Percentiles rank a stretch among this genome's conserved stretches.
phyloP scores from a whole-genome alignment of 495 filamentous ascomycete species.

The Pseudevernia furfuracea region DNA sequence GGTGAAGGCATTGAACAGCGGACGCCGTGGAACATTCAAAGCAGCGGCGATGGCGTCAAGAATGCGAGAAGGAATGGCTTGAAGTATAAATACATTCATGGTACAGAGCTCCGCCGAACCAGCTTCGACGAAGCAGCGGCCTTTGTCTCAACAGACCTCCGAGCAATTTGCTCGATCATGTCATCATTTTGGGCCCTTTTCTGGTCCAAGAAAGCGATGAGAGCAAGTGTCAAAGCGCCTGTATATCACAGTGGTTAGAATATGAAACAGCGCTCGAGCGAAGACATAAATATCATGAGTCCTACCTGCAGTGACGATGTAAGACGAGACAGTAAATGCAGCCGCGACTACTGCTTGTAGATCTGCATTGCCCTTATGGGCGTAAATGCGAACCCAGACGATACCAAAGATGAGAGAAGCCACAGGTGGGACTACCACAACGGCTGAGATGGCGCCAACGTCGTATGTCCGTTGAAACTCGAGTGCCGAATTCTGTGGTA shows the following conservation, averaged over 20 bases:
- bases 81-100: not conserved
- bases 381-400: not conserved
- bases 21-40: too few relatives aligned
- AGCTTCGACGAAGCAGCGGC: not conserved
- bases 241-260: not conserved
- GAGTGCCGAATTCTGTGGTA: not conserved
- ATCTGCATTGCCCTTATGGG: not conserved
- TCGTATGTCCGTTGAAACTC: not conserved
- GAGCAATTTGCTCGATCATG: not conserved
- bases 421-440: not conserved
- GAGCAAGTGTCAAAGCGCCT: not conserved
- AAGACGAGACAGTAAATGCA: not conserved
- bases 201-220: not conserved
- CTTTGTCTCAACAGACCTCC: not conserved
- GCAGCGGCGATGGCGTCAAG: too few relatives aligned
- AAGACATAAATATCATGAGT: not conserved
- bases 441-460: not conserved
- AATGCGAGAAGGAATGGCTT: too few relatives aligned
- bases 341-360: not conserved
- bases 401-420: not conserved
- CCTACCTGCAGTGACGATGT: not conserved
- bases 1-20: too few relatives aligned
- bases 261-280: not conserved
- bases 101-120: not conserved
- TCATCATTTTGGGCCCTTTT: slow-evolving; percentile 1